These are phyloP conservation scores for Cryphonectria parasitica DNA, from an alignment of 2,329 filamentous ascomycete species.

Conservation along the genomic window DNA sequence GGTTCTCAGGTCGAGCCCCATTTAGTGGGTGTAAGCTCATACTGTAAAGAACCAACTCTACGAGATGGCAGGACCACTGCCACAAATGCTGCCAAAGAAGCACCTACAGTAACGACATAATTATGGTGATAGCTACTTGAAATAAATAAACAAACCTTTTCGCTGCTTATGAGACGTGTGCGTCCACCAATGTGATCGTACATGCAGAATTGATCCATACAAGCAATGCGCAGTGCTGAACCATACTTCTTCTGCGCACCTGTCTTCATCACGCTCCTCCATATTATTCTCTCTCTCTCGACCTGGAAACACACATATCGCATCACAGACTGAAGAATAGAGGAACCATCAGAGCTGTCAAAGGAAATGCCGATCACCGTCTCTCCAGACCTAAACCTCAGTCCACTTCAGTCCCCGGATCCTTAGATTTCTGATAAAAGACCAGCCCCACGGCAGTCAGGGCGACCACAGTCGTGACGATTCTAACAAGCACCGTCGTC, in stretches of 20 bases:
- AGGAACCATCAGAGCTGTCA: background rate
- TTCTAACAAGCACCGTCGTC: conserved; percentile 29
- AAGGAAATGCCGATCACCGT: background rate
- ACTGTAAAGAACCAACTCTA: too few relatives aligned
- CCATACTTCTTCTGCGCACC: conserved; percentile 5
- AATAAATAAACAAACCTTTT: background rate
- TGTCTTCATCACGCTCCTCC: conserved; percentile 5
- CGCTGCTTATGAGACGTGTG: background rate
- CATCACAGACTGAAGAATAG: background rate
- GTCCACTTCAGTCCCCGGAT: conserved; percentile 9
- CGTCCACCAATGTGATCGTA: conserved; percentile 17
- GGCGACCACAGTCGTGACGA: conserved; percentile 27
- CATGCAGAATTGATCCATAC: background rate
- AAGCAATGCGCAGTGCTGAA: conserved; percentile 6
- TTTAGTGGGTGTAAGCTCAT: too few relatives aligned
- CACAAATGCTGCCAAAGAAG: background rate
- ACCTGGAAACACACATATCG: background rate
- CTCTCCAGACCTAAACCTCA: background rate
- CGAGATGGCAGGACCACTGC: background rate
- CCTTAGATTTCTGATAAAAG: conserved; percentile 16
- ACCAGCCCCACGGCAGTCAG: conserved; percentile 23
- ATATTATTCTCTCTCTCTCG: background rate
- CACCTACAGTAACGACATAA: background rate
- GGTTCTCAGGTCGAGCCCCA: background rate
- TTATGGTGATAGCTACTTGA: background rate